Base-by-base conservation (phyloP, 2,329 filamentous ascomycete species). In the Blastomyces gilchristii region DNA sequence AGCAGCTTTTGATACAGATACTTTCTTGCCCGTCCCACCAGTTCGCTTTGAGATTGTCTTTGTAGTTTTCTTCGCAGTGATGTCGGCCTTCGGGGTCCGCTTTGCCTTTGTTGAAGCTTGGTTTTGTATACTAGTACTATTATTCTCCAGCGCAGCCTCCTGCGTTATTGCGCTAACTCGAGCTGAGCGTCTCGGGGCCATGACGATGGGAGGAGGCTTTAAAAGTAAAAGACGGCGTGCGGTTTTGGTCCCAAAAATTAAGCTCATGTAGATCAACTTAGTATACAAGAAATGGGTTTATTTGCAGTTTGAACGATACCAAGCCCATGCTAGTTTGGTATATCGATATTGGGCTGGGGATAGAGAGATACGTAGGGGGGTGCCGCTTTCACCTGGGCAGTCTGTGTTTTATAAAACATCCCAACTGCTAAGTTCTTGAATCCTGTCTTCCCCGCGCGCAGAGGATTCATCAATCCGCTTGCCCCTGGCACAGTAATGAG, bases 141-240 rank as follows among this genome's bases (percentile, higher is more conserved):
- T 68, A 67, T 69, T 66, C 28, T 69, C 63, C 14, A 68, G 62
- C 3, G 66, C 62, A 45, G 66, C 22, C 43, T 68, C 64, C 60
- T 68, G 62, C 14, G 65, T 69, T 57, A 68, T 70, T 16, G 73
- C 71, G 58, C 73, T 75, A 41, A 82, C 74, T 54, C 82, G 78
- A 52, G 79, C 73, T 56, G 82, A 84, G 62, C 82, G 80, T 66
- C 82, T 73, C 12, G 83, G 72, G 49, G 81, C 78, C 82, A 84
- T 84, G 58, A 28, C 28, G 34, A 54, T 37, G 12, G 31, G 52
- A 54, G 31, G 7, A 7, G 28, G 16, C 9, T 18, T 37, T 28
- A 54, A 54, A 54, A n/a, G 18, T 18, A 54, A 54, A 31, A 31
- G 16, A 37, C 25, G 49, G 16, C 28, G 52, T n/a, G 52, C 12